Evolutionary conservation across 352 stramenopile species (phyloP).

Genomic region (Phytophthora tubulina): DNA sequence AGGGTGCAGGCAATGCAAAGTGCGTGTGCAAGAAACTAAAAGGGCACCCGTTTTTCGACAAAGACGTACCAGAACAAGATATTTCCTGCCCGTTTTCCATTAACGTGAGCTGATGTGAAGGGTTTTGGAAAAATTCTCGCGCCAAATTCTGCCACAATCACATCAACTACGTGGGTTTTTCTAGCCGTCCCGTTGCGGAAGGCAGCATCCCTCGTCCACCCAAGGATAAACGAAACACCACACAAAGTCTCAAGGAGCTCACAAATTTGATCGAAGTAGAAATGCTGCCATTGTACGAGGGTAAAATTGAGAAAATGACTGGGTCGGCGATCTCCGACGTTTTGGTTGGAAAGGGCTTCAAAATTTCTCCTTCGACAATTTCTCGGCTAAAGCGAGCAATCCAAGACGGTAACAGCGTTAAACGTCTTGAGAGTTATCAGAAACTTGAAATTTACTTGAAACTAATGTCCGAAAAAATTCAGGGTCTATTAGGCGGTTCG

Average conservation of each 20-base stretch:
- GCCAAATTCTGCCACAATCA: conserved; percentile 31
- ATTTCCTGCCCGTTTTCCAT: neutral
- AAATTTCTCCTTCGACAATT: neutral
- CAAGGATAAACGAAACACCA: conserved; percentile 21
- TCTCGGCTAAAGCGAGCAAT: conserved; percentile 12
- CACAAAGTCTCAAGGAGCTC: neutral
- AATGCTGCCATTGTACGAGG: conserved; percentile 7
- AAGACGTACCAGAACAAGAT: neutral
- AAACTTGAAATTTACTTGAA: conserved; percentile 18
- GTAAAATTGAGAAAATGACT: neutral
- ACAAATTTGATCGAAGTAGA: neutral
- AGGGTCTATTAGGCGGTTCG: conserved; percentile 4
- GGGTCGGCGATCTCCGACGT: neutral
- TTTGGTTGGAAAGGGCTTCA: neutral
- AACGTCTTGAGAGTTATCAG: conserved; percentile 1
- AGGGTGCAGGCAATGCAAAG: conserved; percentile 26
- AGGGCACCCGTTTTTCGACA: conserved; percentile 21
- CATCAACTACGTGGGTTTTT: conserved; percentile 14
- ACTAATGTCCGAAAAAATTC: conserved; percentile 20
- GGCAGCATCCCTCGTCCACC: neutral
- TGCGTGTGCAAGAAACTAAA: conserved; percentile 38
- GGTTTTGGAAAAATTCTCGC: conserved; percentile 9
- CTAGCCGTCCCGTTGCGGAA: neutral
- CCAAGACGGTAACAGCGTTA: neutral
- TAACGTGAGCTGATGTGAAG: conserved; percentile 2